Conservation (phyloP, 1,284 basidiomycete species). For the Sporisorium reilianum region DNA sequence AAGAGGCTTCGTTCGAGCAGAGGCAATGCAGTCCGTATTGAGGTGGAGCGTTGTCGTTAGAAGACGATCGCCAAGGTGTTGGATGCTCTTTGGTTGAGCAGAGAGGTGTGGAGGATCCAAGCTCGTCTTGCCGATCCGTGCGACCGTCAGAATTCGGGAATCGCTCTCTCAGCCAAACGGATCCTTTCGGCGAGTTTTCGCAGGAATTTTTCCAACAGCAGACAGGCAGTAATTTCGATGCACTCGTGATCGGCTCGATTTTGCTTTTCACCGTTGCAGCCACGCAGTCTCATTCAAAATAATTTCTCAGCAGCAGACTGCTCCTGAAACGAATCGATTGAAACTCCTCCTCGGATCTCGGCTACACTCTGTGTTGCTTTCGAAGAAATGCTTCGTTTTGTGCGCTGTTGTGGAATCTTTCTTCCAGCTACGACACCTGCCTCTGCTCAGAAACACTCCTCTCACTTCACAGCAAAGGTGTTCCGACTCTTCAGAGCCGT, state of each 20-base stretch:
- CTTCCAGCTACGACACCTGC: background rate
- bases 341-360: slow-evolving; percentile 25
- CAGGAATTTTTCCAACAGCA: slow-evolving; percentile 1
- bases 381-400: slow-evolving; percentile 9
- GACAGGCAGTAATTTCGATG: background rate
- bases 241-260: slow-evolving; percentile 17
- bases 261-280: slow-evolving; percentile 9
- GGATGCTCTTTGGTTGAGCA: background rate
- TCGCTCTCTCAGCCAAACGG: slow-evolving; percentile 1
- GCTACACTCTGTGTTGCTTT: slow-evolving; percentile 14
- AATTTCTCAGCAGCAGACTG: background rate
- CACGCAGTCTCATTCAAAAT: slow-evolving; percentile 16
- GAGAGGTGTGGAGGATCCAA: slow-evolving; percentile 15
- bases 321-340: slow-evolving; percentile 5
- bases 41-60: background rate
- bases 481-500: slow-evolving; percentile 10
- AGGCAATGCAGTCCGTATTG: background rate
- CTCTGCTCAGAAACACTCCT: background rate
- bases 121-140: background rate
- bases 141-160: slow-evolving; percentile 21
- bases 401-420: background rate
- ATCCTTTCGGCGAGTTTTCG: background rate
- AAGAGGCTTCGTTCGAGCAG: background rate
- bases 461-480: slow-evolving; percentile 9
- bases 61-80: too few species aligned